Evolutionary conservation across 345 rosid genomes (phyloP).

Genomic region (Rubroshorea leprosula): DNA sequence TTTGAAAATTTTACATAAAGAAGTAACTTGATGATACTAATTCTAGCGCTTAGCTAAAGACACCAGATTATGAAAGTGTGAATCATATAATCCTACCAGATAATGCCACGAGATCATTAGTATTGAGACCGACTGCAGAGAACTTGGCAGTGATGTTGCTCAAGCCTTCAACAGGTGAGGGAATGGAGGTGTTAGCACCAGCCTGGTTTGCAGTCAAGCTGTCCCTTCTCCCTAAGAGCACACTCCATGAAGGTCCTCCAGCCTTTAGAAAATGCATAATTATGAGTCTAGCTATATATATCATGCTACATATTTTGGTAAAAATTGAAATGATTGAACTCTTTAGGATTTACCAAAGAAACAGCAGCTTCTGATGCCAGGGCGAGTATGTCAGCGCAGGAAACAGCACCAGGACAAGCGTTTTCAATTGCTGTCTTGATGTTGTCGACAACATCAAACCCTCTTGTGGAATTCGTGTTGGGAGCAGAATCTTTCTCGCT

Average conservation of each 20-base stretch:
- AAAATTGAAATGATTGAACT: too few relatives aligned
- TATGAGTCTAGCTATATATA: too few relatives aligned
- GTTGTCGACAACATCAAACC: constrained; percentile 62
- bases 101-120: constrained; percentile 59
- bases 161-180: constrained; percentile 43
- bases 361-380: constrained; percentile 57
- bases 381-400: constrained; percentile 74
- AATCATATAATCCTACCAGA: too few relatives aligned
- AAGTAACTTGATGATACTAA: too few relatives aligned
- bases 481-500: constrained; percentile 61
- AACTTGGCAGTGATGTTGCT: constrained; percentile 43
- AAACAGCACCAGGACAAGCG: constrained; percentile 63
- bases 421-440: constrained; percentile 60
- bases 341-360: constrained; percentile 57
- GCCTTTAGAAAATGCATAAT: constrained; percentile 29
- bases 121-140: constrained; percentile 51
- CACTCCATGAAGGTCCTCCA: constrained; percentile 77
- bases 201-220: constrained; percentile 46
- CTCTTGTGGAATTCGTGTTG: constrained; percentile 45
- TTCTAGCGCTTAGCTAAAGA: too few relatives aligned
- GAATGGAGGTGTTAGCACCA: constrained; percentile 47
- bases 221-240: constrained; percentile 64
- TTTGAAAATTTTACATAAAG: too few relatives aligned
- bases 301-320: background rate
- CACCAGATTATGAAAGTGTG: too few relatives aligned